Base-by-base conservation (phyloP, 441 rosid species). In the Gossypium laxum region DNA sequence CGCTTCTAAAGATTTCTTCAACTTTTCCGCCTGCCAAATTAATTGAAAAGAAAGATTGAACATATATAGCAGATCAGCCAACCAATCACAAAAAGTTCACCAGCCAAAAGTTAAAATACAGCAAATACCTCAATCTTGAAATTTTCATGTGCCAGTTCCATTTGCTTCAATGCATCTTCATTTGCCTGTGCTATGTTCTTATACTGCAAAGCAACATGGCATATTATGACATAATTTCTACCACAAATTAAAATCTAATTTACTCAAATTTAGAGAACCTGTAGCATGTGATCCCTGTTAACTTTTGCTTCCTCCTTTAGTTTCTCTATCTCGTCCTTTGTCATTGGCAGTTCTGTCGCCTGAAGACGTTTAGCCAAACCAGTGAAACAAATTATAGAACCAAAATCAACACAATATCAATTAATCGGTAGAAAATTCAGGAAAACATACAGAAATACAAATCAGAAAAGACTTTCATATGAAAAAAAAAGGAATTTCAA, bases 131-230 rank as follows among this genome's bases (percentile, higher is more conserved):
- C 93, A 72, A 70, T 80, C 75, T 89, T 89, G 82, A 86, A 95
- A 76, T 76, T 88, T 62, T 91, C 97, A 80, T 92, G 97, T 56
- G 98, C 91, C 70, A 62, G 71, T 81, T 92, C 99, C 87, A 95
- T 95, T 82, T 92, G 95, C 89, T 87, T 91, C 82, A 95, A 70
- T 6, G 96, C 97, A 74, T 85, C 76, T 82, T 95, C 99, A 80
- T 91, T 92, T 69, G 90, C 96, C 79, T 95, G 86, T 22, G 99
- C 97, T 76, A 95, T 95, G 77, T 88, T 83, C 85, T 92, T 92
- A 73, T 91, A 95, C 98, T 95, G 91, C 83, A 83, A 74, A 75
- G 75, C 48, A 41, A 72, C 56, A 75, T 17, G 64, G 67, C 19
- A 66, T 50, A 73, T 26, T 78, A 47, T 71, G 50, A 71, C 43